Conservation (phyloP, 371 early-diverging fungal species). For the Blakeslea trispora region DNA sequence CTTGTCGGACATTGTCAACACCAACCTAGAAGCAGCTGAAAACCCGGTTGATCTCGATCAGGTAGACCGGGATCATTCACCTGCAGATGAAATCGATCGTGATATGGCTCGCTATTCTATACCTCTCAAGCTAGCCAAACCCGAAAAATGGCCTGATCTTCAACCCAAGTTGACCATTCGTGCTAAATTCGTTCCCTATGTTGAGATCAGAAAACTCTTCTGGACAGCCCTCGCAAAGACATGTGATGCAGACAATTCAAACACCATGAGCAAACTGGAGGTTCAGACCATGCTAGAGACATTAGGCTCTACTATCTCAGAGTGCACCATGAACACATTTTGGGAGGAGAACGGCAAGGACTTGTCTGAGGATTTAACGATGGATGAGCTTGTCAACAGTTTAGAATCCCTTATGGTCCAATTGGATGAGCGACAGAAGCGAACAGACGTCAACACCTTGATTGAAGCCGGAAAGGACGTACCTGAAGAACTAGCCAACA, state of each 20-base stretch:
- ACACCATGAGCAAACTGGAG: conserved; percentile 56
- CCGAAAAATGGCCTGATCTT: conserved; percentile 41
- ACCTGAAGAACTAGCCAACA: conserved; percentile 21
- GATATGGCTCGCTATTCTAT: conserved; percentile 48
- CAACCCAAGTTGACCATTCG: conserved; percentile 53
- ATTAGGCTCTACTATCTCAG: conserved; percentile 72
- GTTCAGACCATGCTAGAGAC: conserved; percentile 77
- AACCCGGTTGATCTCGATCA: not conserved
- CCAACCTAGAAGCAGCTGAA: conserved; percentile 5
- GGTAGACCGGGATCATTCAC: not conserved
- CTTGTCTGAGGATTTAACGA: conserved; percentile 63
- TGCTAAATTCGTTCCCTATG: conserved; percentile 67
- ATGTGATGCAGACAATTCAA: conserved; percentile 65
- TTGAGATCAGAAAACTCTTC: conserved; percentile 69
- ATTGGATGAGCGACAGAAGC: conserved; percentile 19
- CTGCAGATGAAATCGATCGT: conserved; percentile 43
- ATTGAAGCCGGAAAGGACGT: conserved; percentile 27
- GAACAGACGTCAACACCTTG: conserved; percentile 8
- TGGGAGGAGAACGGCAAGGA: conserved; percentile 63
- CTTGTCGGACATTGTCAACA: conserved; percentile 36
- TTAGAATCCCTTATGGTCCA: conserved; percentile 56
- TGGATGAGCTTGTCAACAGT: conserved; percentile 65
- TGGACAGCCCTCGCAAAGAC: conserved; percentile 70
- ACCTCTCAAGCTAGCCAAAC: conserved; percentile 37
- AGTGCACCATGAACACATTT: conserved; percentile 65